Conservation (phyloP, 805 yeast species). For the Wickerhamiella australiensis region DNA sequence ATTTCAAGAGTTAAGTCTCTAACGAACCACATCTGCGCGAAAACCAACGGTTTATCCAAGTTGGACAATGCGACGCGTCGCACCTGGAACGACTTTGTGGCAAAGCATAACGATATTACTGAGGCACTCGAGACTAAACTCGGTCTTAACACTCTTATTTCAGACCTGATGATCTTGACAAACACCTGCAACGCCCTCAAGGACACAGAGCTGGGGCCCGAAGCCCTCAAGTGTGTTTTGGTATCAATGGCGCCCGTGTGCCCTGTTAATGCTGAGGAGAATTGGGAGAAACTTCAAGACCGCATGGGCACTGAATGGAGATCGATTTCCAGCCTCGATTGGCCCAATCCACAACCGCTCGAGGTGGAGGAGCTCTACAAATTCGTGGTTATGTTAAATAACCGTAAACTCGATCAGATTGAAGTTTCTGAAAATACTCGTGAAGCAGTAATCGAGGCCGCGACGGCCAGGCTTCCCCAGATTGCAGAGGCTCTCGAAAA, state of each 20-base stretch:
- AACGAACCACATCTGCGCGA: constrained; percentile 8
- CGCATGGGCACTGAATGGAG: constrained; percentile 17
- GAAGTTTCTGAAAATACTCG: constrained; percentile 9
- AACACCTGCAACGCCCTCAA: constrained; percentile 30
- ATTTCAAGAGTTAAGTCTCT: constrained; percentile 41
- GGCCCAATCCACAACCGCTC: constrained; percentile 44
- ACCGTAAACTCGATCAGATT: constrained; percentile 33
- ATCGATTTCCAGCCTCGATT: constrained; percentile 40
- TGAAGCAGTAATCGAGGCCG: constrained; percentile 13
- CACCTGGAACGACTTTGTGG: constrained; percentile 48
- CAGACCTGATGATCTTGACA: constrained; percentile 81
- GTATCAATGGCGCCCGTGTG: constrained; percentile 66
- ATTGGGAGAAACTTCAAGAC: constrained; percentile 44
- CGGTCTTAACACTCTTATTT: constrained; percentile 71
- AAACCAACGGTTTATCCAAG: not conserved
- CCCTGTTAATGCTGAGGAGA: constrained; percentile 74
- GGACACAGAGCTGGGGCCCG: constrained; percentile 30
- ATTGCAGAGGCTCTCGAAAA: not conserved
- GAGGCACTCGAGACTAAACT: constrained; percentile 46
- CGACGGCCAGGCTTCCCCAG: not conserved
- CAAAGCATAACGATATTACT: constrained; percentile 38
- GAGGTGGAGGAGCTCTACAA: constrained; percentile 32
- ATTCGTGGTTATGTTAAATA: constrained; percentile 60
- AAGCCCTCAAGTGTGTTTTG: constrained; percentile 36
- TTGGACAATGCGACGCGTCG: constrained; percentile 36